phyloP scores from a whole-genome alignment of 805 yeast species.

The Priceomyces medius region DNA sequence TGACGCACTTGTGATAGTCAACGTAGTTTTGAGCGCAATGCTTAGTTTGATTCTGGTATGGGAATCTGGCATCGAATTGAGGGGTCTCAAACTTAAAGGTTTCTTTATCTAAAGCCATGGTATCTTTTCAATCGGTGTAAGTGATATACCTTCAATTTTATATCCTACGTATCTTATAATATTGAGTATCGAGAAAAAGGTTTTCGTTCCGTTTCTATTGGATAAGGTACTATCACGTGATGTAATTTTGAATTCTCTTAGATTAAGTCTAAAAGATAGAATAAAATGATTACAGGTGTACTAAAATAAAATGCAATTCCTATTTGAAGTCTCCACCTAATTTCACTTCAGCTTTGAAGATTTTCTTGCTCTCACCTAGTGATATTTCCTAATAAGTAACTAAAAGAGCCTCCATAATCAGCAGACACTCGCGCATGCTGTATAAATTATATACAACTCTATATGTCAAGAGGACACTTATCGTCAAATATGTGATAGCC shows the following conservation, averaged over 20 bases:
- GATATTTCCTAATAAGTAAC: too few species aligned
- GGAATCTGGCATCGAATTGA: conserved; percentile 87
- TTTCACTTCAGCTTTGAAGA: too few species aligned
- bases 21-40: conserved; percentile 98
- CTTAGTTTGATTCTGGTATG: conserved; percentile 95
- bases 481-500: too few species aligned
- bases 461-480: too few species aligned
- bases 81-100: conserved; percentile 43
- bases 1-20: conserved; percentile 96
- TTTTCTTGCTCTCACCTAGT: too few species aligned
- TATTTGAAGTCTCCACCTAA: too few species aligned
- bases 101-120: conserved; percentile 40
- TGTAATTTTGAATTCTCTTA: conserved; percentile 3
- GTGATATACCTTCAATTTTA: conserved; percentile 1
- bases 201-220: conserved; percentile 9
- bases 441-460: too few species aligned
- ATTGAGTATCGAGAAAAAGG: conserved; percentile 3
- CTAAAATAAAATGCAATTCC: too few species aligned
- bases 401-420: too few species aligned
- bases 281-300: too few species aligned
- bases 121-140: conserved; percentile 4
- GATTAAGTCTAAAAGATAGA: too few species aligned
- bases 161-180: neutral
- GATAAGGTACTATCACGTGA: conserved; percentile 8
- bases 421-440: too few species aligned